Base-by-base conservation (phyloP, 441 rosid genomes). In the Viola pubescens region DNA sequence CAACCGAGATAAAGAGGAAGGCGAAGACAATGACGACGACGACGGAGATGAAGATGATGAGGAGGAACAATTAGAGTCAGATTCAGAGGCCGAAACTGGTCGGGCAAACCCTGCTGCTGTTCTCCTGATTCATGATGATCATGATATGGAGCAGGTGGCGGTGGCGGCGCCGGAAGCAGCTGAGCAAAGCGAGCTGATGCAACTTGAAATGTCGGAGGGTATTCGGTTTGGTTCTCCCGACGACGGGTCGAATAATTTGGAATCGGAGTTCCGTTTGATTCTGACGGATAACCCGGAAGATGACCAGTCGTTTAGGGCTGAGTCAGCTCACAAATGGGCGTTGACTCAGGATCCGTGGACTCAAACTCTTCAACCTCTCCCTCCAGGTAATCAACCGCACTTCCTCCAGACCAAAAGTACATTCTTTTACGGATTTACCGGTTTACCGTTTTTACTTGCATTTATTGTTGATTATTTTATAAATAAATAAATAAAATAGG, bases 171-270 rank as follows among this genome's bases (percentile, higher is more conserved):
- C 46, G 1, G 70, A 68, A 1, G 63, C 64, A 7, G 77, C 77
- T 1, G 84, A 82, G 70, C 83, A 79, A 40, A 80, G 81, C 55
- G 88, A 82, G 75, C 78, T 82, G 8, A 82, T 81, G 81, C 88
- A 80, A 63, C 64, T 86, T 52, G 94, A 84, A 45, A 86, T 84
- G 94, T 86, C 89, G 0, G 94, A 82, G 74, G 86, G 80, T 50
- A 83, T 83, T 54, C 72, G 84, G 63, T 63, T 83, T 5, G 89
- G 94, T 7, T 86, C 88, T 2, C 94, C 94, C 0, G 88, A 86
- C 13, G 89, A 86, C 6, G 83, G 75, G 47, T 84, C 89, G 0
- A 83, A 74, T 54, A 75, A 82, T 45, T 56, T 84, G 51, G 86
- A 79, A 48, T 71, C 87, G 3, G 82, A 78, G 43, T 71, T 82